Percentiles rank a stretch among this genome's conserved stretches.
Conservation (phyloP, 192 early-diverging fungal genomes). For the Coemansia sp. region DNA sequence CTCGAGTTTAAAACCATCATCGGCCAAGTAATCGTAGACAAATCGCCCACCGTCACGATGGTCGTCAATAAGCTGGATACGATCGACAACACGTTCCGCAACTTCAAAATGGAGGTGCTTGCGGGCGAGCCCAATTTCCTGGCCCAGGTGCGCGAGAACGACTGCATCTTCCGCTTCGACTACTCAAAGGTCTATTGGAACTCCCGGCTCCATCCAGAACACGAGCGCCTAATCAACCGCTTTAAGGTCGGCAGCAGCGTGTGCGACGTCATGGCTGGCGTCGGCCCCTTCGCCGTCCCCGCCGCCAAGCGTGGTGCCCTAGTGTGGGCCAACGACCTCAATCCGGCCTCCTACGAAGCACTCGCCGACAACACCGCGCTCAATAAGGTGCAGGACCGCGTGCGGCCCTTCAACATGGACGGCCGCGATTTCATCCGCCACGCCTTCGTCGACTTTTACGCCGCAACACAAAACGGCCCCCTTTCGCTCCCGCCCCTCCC, state of each 20-base stretch:
- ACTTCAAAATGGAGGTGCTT: conserved; percentile 96
- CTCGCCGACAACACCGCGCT: conserved; percentile 75
- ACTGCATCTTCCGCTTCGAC: conserved; percentile 89
- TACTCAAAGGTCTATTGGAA: conserved; percentile 99
- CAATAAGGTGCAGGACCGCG: conserved; percentile 81
- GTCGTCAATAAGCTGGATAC: conserved; percentile 97
- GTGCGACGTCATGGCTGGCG: conserved; percentile 98
- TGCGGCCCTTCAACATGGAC: conserved; percentile 84
- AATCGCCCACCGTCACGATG: conserved; percentile 81
- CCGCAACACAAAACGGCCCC: conserved; percentile 1
- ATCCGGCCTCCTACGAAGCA: conserved; percentile 84
- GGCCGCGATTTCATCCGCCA: conserved; percentile 87
- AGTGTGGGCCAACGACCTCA: conserved; percentile 98
- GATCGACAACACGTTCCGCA: conserved; percentile 95
- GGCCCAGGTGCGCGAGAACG: conserved; percentile 86
- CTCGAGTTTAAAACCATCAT: conserved; percentile 89
- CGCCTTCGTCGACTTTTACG: conserved; percentile 66
- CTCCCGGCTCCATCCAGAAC: conserved; percentile 92
- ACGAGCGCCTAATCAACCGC: conserved; percentile 78
- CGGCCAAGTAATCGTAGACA: conserved; percentile 95
- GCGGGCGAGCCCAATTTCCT: conserved; percentile 87
- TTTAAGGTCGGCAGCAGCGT: conserved; percentile 74
- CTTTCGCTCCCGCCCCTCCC: conserved; percentile 15
- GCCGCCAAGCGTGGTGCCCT: conserved; percentile 78
- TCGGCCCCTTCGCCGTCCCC: conserved; percentile 95